Base-by-base conservation (phyloP, 2,329 filamentous ascomycete genomes). In the Fusarium caatingaense region DNA sequence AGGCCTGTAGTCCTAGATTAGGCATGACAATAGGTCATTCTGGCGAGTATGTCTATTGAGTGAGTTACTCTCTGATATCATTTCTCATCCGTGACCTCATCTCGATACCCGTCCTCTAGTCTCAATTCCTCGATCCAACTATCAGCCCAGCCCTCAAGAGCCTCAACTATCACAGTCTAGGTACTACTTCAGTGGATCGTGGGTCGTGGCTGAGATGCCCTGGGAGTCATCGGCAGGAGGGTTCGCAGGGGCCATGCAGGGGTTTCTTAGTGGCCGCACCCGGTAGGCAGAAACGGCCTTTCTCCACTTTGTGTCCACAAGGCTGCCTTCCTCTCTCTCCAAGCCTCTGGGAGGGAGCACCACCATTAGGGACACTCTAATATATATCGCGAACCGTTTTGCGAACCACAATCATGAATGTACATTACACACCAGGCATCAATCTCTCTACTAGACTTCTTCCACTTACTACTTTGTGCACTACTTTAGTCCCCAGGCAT, bases 271-370 rank as follows among this genome's bases (percentile, higher is more conserved):
- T 71, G 68, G 69, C 62, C 57, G 66, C 46, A 46, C 42, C 16
- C 68, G 64, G 72, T 75, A 74, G 73, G 73, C 73, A 74, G 73
- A 74, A 74, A 75, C 72, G 64, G 62, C 68, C 47, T 21, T 37
- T 25, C 63, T 56, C 62, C 66, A 68, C 65, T 44, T 41, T 66
- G 30, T 44, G 40, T 28, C 40, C 25, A 53, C 57, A 64, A 64
- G 68, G 62, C 69, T 72, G 66, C 56, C 62, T 72, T 66, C 40
- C 15, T 6, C 7, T 41, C 41, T 30, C 12, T 30, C 66, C 65
- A 69, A 68, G 65, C 62, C 60, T 69, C 56, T 66, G 67, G 68
- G 68, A 72, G 68, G 68, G 68, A 71, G 48, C 68, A 71, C 49
- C 68, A 69, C 63, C 67, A 32, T 25, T 25, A 25, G 23, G 23